These are phyloP conservation scores for Citrus mangshanensis DNA, from an alignment of 345 rosid genomes.

Conservation along the genomic window DNA sequence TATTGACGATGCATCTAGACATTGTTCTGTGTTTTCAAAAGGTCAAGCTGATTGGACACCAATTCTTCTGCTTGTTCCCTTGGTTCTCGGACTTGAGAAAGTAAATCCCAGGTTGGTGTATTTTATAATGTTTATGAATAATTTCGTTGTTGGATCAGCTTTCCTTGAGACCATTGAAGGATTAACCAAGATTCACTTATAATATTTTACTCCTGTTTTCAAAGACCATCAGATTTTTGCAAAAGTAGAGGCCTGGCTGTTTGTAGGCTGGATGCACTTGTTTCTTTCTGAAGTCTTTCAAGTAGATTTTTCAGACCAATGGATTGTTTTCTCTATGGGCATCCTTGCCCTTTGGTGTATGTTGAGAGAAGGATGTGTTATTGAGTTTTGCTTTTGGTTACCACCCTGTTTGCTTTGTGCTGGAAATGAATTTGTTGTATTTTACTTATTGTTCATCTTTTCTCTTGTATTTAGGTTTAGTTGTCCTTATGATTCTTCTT, in stretches of 20 bases:
- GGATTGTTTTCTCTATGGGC: background rate
- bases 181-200: background rate
- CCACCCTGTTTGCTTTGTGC: background rate
- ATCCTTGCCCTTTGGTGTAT: background rate
- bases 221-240: background rate
- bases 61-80: conserved; percentile 80
- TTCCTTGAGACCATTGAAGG: background rate
- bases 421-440: background rate
- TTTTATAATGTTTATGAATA: background rate
- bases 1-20: conserved; percentile 71
- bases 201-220: background rate
- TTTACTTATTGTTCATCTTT: background rate
- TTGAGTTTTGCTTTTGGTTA: background rate
- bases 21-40: conserved; percentile 64
- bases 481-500: background rate
- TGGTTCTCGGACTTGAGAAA: conserved; percentile 93
- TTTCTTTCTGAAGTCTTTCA: background rate
- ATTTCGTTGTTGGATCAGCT: background rate
- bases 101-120: conserved; percentile 75
- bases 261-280: background rate
- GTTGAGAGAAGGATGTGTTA: background rate
- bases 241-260: background rate
- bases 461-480: background rate
- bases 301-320: background rate
- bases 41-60: conserved; percentile 73